Evolutionary conservation across 2,329 filamentous ascomycete genomes (phyloP).

Genomic region (Magnaporthiopsis incrustans): DNA sequence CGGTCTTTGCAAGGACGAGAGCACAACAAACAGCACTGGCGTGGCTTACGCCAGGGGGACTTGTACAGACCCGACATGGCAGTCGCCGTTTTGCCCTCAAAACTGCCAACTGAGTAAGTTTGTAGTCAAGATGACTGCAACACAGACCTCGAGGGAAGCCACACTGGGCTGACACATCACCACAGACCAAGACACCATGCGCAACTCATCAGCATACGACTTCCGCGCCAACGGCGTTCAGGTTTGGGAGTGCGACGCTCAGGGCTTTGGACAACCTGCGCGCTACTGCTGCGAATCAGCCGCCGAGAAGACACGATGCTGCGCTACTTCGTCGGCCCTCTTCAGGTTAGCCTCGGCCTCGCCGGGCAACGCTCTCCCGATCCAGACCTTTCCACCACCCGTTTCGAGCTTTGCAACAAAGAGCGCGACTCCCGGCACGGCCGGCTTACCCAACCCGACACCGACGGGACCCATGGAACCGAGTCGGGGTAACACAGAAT

Average conservation of each 20-base stretch:
- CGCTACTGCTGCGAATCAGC: slow-evolving; percentile 14
- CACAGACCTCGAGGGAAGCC: not conserved
- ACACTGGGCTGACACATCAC: slow-evolving; percentile 2
- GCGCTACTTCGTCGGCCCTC: slow-evolving; percentile 9
- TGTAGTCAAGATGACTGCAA: not conserved
- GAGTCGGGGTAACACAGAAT: not conserved
- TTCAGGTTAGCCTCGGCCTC: slow-evolving; percentile 11
- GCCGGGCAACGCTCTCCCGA: slow-evolving; percentile 11
- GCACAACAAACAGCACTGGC: slow-evolving; percentile 9
- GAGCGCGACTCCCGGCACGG: not conserved
- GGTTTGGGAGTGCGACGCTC: slow-evolving; percentile 12
- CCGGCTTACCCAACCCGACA: not conserved
- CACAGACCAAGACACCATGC: slow-evolving; percentile 9
- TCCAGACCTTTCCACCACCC: slow-evolving; percentile 9
- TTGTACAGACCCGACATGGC: slow-evolving; percentile 11
- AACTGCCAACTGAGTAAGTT: slow-evolving; percentile 19
- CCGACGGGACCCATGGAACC: not conserved
- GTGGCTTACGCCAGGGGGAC: slow-evolving; percentile 12
- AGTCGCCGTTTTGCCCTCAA: slow-evolving; percentile 36
- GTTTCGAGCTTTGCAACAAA: not conserved
- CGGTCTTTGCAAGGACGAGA: slow-evolving; percentile 10
- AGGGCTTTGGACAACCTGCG: slow-evolving; percentile 11
- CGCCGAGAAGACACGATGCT: slow-evolving; percentile 12
- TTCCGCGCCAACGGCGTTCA: slow-evolving; percentile 12
- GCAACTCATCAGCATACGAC: slow-evolving; percentile 10